Evolutionary conservation across 257 asterid genomes (phyloP), one percentile per base, ranked within the genome.

Genomic region (Datura wrightii): DNA sequence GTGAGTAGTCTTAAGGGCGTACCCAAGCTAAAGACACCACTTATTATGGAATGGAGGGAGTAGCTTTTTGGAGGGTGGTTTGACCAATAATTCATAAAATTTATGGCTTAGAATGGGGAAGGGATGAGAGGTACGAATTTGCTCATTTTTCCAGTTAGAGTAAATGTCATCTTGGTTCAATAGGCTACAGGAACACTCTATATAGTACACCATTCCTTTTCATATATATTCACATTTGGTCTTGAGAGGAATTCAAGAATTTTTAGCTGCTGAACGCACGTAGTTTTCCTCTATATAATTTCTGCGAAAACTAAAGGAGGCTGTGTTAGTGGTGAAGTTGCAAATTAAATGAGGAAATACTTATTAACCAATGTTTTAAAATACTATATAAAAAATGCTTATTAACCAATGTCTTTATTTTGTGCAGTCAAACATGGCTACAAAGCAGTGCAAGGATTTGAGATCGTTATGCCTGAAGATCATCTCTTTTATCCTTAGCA

Each of bases 391-490:
- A 53, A 8, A 19, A 52, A 52, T 31, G 19, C 74, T 55, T 70
- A 41, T 80, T 88, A 69, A 90, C 80, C 42, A 34, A 44, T 86
- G 62, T 84, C 19, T 79, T 90, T 31, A 11, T 83, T 89, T 50
- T 74, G 24, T 92, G 87, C 96, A 96, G 99, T 89, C 87, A 36
- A 88, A 85, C 85, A 88, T 84, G 56, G 87, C 88, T 86, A 88
- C 83, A 88, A 94, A 93, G 94, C 96, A 96, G 82, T 87, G 89
- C 86, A 94, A 93, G 89, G 97, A 93, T 86, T 86, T 96, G 92
- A 94, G 99, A 89, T 89, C 98, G 85, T 89, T 93, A 83, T 94
- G 98, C 90, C 90, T 96, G 56, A 94, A 92, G 90, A 93, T 94
- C 87, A 89, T 93, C 65, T 89, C 92, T 87, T 84, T 82, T 52